phyloP scores from a whole-genome alignment of 2,329 filamentous ascomycete species.

The Botryosphaeria dothidea region DNA sequence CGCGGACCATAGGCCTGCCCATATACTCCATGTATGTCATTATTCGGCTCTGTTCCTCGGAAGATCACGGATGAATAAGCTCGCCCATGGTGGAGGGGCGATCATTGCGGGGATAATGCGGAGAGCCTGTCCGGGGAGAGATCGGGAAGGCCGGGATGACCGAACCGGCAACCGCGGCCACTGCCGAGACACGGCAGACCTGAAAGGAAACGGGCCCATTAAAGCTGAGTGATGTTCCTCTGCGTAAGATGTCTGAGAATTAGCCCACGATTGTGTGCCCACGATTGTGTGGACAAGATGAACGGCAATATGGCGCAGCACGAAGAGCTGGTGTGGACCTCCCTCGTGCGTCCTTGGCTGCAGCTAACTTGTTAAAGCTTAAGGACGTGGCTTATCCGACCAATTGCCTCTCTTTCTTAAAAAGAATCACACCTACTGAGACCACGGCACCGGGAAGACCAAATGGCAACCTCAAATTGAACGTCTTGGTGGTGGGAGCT shows the following conservation, averaged over 20 bases:
- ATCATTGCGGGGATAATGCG: not conserved
- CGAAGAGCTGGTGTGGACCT: not conserved
- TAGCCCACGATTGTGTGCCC: too few species aligned
- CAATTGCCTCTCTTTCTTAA: not conserved
- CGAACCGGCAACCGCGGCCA: not conserved
- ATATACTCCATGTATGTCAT: not conserved
- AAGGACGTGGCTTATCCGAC: not conserved
- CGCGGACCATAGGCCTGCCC: not conserved
- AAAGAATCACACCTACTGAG: not conserved
- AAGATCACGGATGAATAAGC: not conserved
- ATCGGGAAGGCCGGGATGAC: not conserved
- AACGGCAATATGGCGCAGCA: not conserved
- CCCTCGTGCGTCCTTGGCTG: not conserved
- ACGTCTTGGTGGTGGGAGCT: constrained; percentile 22
- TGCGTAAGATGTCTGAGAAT: not conserved
- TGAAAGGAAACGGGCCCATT: not conserved
- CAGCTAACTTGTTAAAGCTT: not conserved
- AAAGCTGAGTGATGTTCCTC: not conserved
- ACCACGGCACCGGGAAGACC: not conserved
- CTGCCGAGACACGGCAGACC: not conserved
- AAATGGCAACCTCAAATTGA: constrained; percentile 15
- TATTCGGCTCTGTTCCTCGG: not conserved
- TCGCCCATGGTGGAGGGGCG: not conserved
- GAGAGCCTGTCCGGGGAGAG: not conserved
- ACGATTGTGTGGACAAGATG: not conserved